Evolutionary conservation across 2,329 filamentous ascomycete genomes (phyloP), one percentile per base, ranked within the genome.

Genomic region (Cladophialophora exuberans): DNA sequence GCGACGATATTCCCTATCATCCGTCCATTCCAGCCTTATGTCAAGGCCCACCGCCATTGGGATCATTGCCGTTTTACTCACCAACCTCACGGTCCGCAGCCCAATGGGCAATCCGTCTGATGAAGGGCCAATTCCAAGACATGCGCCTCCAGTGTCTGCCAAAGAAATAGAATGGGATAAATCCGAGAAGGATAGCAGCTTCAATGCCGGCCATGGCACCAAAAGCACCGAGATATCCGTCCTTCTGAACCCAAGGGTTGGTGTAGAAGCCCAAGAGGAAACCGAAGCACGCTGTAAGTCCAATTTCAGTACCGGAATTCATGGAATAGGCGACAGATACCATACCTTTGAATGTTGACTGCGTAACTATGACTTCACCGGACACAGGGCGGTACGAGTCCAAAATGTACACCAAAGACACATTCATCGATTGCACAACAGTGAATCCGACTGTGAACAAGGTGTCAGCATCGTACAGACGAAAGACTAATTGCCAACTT

Each of bases 191-290:
- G 33, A 50, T 50, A 28, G 31, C 33, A 39, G 13, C 22, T 39
- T 39, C 31, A 28, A 41, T 25, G 28, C 18, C 46, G 2, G 11
- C 44, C 44, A 47, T 47, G 44, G 44, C 44, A 5, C 26, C 44
- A 47, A 47, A 47, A 18, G 44, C 44, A 35, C 44, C 44, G 2
- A 35, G 26, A 47, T 47, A 47, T 3, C 46, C 46, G 46, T 39
- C 46, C 46, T 39, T 2, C 2, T 25, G 4, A 18, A 50, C 36
- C 46, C 46, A 50, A 26, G 46, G 46, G 15, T 50, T 50, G 31
- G 46, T 39, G 31, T 50, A 50, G 46, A 50, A 50, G 20, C 18
- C 17, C 17, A 50, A 28, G 31, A 50, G 46, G 22, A 50, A 50
- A 7, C 31, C 31, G 26, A 50, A 39, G 46, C 31, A 25, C 15